These are phyloP conservation scores for Vigna unguiculata DNA, from an alignment of 306 rosid species.

Conservation along the genomic window DNA sequence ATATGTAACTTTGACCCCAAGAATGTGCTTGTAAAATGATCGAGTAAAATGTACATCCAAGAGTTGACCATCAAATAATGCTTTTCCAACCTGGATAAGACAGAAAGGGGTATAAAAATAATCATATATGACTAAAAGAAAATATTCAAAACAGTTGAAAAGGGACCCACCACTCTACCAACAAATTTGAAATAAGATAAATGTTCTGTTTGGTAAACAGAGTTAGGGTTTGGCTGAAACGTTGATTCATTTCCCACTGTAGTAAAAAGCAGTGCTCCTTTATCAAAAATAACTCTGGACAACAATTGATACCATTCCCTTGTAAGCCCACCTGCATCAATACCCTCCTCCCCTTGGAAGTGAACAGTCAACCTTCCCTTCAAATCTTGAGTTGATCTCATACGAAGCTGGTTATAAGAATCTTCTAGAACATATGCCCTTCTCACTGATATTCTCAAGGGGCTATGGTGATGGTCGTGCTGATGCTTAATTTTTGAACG, in stretches of 20 bases:
- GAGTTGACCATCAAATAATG: slow-evolving; percentile 94
- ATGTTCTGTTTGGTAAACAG: slow-evolving; percentile 99
- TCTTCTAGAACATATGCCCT: slow-evolving; percentile 98
- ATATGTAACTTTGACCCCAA: slow-evolving; percentile 94
- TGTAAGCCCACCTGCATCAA: slow-evolving; percentile 99
- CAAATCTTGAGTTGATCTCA: slow-evolving; percentile 86
- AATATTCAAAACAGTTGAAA: slow-evolving; percentile 40
- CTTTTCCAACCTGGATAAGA: slow-evolving; percentile 90
- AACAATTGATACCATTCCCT: slow-evolving; percentile 98
- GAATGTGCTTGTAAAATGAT: slow-evolving; percentile 98
- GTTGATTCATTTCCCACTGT: slow-evolving; percentile 99
- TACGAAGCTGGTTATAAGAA: slow-evolving; percentile 95
- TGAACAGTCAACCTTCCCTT: slow-evolving; percentile 98
- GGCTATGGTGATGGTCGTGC: slow-evolving; percentile 94
- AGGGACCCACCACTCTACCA: slow-evolving; percentile 93
- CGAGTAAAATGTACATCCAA: slow-evolving; percentile 99
- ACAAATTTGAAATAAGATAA: slow-evolving; percentile 97
- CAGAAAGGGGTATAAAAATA: slow-evolving; percentile 31
- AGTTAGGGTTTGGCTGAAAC: slow-evolving; percentile 98
- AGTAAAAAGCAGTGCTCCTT: slow-evolving; percentile 94
- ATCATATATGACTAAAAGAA: slow-evolving; percentile 30
- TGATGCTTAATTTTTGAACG: slow-evolving; percentile 98
- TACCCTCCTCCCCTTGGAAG: slow-evolving; percentile 99
- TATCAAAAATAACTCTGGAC: slow-evolving; percentile 98
- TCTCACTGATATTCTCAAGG: slow-evolving; percentile 94